Base-by-base conservation (phyloP, 2,329 filamentous ascomycete species). In the Colletotrichum sp. region DNA sequence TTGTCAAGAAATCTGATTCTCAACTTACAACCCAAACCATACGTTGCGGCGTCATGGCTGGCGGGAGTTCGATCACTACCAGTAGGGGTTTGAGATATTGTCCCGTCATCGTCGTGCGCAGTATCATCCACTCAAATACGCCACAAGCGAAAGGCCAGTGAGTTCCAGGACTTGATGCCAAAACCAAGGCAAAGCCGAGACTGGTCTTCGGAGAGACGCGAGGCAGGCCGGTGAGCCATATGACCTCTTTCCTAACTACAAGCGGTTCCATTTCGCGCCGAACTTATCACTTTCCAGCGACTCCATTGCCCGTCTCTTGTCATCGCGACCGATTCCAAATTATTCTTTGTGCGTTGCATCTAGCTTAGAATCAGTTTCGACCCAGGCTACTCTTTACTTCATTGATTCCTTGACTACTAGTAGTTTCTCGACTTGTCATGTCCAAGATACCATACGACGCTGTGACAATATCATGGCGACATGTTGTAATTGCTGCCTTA, bases 341-440 rank as follows among this genome's bases (percentile, higher is more conserved):
- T 39, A 44, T n/a, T 10, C 3, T 10, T 0, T n/a, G 18, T 44
- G 18, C 1, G 6, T 44, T n/a, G 8, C 39, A 2, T 0, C 18
- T 44, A 1, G 5, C 16, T 10, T 0, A 0, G 18, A n/a, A 2
- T 44, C 39, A 44, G 1, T 10, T n/a, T 3, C 18, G 9, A 44
- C 1, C 1, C 39, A 10, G 1, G 39, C 39, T 44, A 44, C 39
- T n/a, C 3, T 3, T n/a, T 44, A 5, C 18, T 44, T 10, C 39
- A 2, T 44, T n/a, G 5, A 44, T n/a, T n/a, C 18, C 9, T 44
- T 10, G 5, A n/a, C 18, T n/a, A 44, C 16, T 44, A 10, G 39
- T 44, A 3, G 16, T 2, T 0, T 44, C 1, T 44, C 39, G 1
- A 44, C 1, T 9, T 44, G 8, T 6, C 16, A n/a, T 44, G 16